Evolutionary conservation across 2,329 filamentous ascomycete species (phyloP).

Genomic region (Knufia petricola): DNA sequence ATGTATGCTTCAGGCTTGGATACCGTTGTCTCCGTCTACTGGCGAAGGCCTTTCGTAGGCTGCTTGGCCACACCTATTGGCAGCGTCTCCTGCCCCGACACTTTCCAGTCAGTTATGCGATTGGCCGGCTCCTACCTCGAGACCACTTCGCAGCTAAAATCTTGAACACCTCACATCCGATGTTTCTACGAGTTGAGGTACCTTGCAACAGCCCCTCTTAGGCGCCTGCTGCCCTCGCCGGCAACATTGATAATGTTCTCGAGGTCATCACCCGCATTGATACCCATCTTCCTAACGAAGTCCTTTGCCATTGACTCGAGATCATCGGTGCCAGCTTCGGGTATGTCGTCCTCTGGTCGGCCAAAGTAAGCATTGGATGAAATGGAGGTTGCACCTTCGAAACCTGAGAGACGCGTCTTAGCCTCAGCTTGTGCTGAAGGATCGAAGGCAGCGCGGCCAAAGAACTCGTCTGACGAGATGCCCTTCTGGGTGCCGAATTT

Average conservation of each 20-base stretch:
- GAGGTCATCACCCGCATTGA: constrained; percentile 89
- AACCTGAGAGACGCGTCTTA: constrained; percentile 76
- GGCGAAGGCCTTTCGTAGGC: no score
- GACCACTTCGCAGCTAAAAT: background rate
- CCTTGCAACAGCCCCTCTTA: constrained; percentile 56
- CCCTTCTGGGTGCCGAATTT: constrained; percentile 92
- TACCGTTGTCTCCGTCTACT: no score
- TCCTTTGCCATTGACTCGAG: constrained; percentile 91
- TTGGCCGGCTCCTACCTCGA: constrained; percentile 14
- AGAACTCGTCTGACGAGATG: constrained; percentile 97
- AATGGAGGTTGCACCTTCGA: constrained; percentile 85
- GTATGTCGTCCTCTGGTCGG: constrained; percentile 70
- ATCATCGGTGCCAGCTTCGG: constrained; percentile 52
- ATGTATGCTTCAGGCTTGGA: no score
- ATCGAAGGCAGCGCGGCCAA: constrained; percentile 81
- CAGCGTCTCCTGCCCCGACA: no score
- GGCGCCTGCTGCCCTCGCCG: constrained; percentile 72
- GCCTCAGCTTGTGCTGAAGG: constrained; percentile 72
- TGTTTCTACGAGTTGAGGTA: constrained; percentile 38
- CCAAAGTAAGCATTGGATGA: constrained; percentile 98
- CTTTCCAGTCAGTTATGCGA: no score
- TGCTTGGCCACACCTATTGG: no score
- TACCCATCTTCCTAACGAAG: constrained; percentile 87
- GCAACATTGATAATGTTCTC: constrained; percentile 78
- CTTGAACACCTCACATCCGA: background rate